Evolutionary conservation across 2,329 filamentous ascomycete species (phyloP).

Genomic region (Penicillium sclerotiorum): DNA sequence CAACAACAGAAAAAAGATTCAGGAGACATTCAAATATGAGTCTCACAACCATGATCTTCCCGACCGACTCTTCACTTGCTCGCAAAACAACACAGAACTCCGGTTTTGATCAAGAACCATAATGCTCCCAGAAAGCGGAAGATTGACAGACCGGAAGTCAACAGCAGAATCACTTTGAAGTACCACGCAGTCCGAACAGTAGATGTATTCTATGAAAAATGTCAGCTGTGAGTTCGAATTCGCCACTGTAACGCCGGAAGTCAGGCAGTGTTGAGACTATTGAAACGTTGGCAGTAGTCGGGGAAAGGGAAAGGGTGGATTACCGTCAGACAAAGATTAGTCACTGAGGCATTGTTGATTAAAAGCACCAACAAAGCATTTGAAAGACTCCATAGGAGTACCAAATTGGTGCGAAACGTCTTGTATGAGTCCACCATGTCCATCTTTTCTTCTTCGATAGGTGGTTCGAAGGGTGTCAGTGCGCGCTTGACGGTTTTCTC

Average conservation of each 20-base stretch:
- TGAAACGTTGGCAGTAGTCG: too few relatives aligned
- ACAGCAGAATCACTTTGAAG: constrained; percentile 12
- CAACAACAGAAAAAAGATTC: too few relatives aligned
- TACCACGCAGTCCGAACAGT: neutral
- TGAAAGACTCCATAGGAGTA: constrained; percentile 1
- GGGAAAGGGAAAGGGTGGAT: neutral
- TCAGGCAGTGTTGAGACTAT: too few relatives aligned
- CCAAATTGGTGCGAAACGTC: constrained; percentile 6
- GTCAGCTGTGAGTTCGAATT: neutral
- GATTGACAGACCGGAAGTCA: constrained; percentile 18
- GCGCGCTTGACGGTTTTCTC: constrained; percentile 2
- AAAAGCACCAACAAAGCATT: constrained; percentile 1
- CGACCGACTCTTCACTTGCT: constrained; percentile 3
- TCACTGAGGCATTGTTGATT: neutral
- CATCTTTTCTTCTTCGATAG: neutral
- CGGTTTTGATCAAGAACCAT: constrained; percentile 17
- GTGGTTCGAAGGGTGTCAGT: neutral
- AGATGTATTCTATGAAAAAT: neutral
- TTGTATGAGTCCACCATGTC: constrained; percentile 7
- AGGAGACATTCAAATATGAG: too few relatives aligned
- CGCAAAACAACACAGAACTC: constrained; percentile 15
- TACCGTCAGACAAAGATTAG: constrained; percentile 3
- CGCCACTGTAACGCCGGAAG: too few relatives aligned
- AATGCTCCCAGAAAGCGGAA: constrained; percentile 20
- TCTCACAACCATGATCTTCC: too few relatives aligned